phyloP scores from a whole-genome alignment of 148 eudicot species.

The Fagopyrum tataricum region DNA sequence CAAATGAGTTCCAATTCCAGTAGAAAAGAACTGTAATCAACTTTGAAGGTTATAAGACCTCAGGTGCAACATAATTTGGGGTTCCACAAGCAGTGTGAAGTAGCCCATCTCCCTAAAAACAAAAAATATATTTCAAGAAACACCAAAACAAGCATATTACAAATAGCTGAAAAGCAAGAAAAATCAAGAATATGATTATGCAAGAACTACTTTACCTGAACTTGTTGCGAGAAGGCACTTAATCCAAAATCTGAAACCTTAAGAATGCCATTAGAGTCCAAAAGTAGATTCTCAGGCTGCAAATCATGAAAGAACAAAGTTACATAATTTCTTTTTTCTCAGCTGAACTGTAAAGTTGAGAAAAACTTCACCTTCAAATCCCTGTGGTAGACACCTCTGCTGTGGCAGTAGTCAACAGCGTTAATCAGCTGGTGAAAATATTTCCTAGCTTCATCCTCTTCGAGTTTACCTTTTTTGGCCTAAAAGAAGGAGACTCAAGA shows the following conservation, averaged over 20 bases:
- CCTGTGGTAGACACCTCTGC: conserved; percentile 93
- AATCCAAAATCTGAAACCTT: conserved; percentile 90
- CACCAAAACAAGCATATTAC: not conserved
- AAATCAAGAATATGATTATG: not conserved
- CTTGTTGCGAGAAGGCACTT: conserved; percentile 77
- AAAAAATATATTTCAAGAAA: not conserved
- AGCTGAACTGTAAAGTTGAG: not conserved
- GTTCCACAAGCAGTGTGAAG: conserved; percentile 92
- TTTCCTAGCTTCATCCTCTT: conserved; percentile 70
- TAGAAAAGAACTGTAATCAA: not conserved
- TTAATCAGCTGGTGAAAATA: conserved; percentile 90
- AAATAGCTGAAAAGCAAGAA: not conserved
- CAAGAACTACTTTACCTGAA: conserved; percentile 43
- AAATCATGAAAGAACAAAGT: not conserved
- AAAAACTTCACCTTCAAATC: conserved; percentile 59
- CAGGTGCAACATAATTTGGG: conserved; percentile 87
- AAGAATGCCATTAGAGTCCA: conserved; percentile 62
- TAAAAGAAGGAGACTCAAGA: conserved; percentile 10
- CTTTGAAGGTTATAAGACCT: conserved; percentile 32
- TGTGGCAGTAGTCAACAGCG: conserved; percentile 92
- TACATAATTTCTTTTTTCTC: not conserved
- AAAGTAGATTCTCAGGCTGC: conserved; percentile 89
- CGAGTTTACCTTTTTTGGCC: conserved; percentile 68
- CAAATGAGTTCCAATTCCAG: no score
- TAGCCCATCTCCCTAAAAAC: conserved; percentile 60